A percentile compares a stretch with the other conserved stretches of the same genome.
Evolutionary conservation across 2,329 filamentous ascomycete species (phyloP).

Genomic region (Aspergillus sojae): DNA sequence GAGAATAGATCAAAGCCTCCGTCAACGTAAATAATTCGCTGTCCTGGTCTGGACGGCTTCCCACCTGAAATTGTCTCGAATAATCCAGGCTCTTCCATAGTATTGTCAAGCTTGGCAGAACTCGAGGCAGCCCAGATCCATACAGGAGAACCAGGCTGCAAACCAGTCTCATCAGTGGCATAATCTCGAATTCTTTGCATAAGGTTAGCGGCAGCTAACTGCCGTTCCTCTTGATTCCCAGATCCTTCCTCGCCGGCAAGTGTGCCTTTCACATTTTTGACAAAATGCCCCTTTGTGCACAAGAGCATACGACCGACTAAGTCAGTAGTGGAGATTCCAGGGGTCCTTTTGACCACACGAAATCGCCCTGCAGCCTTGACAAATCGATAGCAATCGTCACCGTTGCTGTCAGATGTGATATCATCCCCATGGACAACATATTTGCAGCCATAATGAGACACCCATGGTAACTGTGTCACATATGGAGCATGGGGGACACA

Average conservation of each 20-base stretch:
- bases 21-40: slow-evolving; percentile 91
- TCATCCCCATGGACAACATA: slow-evolving; percentile 98
- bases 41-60: slow-evolving; percentile 70
- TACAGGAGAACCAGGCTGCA: slow-evolving; percentile 76
- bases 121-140: slow-evolving; percentile 71
- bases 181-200: slow-evolving; percentile 78
- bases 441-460: slow-evolving; percentile 90
- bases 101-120: slow-evolving; percentile 38
- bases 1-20: slow-evolving; percentile 97
- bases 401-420: slow-evolving; percentile 90
- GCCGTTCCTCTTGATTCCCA: slow-evolving; percentile 69
- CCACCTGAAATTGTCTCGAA: slow-evolving; percentile 73
- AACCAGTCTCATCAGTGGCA: slow-evolving; percentile 81
- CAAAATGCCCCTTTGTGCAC: slow-evolving; percentile 93
- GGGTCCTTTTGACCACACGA: slow-evolving; percentile 94
- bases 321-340: slow-evolving; percentile 95
- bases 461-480: slow-evolving; percentile 91
- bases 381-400: slow-evolving; percentile 96
- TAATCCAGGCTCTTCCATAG: slow-evolving; percentile 61
- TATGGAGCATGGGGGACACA: slow-evolving; percentile 87
- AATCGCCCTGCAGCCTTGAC: slow-evolving; percentile 93
- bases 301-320: slow-evolving; percentile 97
- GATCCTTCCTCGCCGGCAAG: slow-evolving; percentile 73
- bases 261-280: slow-evolving; percentile 72
- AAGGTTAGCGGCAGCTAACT: slow-evolving; percentile 68